Percentiles rank a stretch among this genome's conserved stretches.
Conservation (phyloP, 495 filamentous ascomycete species). For the Penicillium cosmopolitanum region DNA sequence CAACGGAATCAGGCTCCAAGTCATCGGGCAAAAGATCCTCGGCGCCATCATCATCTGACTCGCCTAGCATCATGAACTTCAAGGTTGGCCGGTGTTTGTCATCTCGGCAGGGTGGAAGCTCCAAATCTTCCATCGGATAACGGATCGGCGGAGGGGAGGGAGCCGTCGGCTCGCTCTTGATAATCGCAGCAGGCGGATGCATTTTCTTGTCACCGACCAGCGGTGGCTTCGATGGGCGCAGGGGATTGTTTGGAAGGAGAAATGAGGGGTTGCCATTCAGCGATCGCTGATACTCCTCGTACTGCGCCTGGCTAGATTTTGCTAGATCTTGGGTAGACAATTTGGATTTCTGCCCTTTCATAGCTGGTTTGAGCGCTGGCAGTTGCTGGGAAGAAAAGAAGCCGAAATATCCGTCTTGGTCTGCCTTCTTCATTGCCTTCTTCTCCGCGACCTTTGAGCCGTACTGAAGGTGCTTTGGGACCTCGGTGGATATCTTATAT, state of each 20-base stretch:
- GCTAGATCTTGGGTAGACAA: conserved; percentile 47
- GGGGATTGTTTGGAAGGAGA: conserved; percentile 35
- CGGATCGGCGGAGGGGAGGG: conserved; percentile 81
- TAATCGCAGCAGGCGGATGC: conserved; percentile 33
- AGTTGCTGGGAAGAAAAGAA: conserved; percentile 61
- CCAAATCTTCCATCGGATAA: conserved; percentile 93
- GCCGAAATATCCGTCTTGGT: conserved; percentile 56
- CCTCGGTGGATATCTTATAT: conserved; percentile 80
- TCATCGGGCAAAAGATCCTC: conserved; percentile 55
- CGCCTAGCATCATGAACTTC: conserved; percentile 72
- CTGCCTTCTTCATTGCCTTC: conserved; percentile 73
- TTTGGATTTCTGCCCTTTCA: conserved; percentile 76
- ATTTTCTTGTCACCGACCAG: conserved; percentile 46
- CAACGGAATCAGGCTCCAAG: conserved; percentile 78
- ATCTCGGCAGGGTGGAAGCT: conserved; percentile 65
- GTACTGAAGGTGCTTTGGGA: conserved; percentile 82
- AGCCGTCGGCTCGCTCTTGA: conserved; percentile 48
- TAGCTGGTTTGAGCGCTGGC: conserved; percentile 79
- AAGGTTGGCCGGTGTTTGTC: conserved; percentile 69
- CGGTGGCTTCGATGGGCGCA: conserved; percentile 40
- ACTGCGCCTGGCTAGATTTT: conserved; percentile 51
- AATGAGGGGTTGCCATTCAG: conserved; percentile 55
- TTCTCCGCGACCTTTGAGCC: conserved; percentile 77
- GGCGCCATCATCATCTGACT: conserved; percentile 43
- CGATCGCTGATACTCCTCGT: conserved; percentile 56